phyloP scores from a whole-genome alignment of 2,329 filamentous ascomycete genomes.

The Phialophora verrucosa region DNA sequence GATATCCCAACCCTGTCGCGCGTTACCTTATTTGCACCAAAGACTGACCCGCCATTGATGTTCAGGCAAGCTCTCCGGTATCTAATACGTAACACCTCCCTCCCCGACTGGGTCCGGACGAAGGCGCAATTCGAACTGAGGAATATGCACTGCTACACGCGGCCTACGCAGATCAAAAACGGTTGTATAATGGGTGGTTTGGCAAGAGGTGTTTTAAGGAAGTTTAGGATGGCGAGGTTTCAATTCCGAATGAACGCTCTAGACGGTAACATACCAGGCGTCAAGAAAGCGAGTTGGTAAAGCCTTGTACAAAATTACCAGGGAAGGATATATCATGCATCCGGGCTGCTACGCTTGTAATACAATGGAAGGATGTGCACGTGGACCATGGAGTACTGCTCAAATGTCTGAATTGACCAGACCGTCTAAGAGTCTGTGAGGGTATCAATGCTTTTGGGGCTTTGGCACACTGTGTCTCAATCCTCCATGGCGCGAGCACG shows the following conservation, averaged over 20 bases:
- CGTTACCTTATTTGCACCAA: not conserved
- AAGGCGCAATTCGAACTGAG: constrained; percentile 91
- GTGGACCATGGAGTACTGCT: constrained; percentile 1
- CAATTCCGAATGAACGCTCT: constrained; percentile 92
- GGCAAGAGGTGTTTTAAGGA: constrained; percentile 84
- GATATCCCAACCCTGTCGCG: not conserved
- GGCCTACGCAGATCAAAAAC: constrained; percentile 91
- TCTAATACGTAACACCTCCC: constrained; percentile 88
- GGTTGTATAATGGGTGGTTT: constrained; percentile 92
- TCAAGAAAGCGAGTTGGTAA: constrained; percentile 97
- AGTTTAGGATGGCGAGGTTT: constrained; percentile 91
- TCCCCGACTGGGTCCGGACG: constrained; percentile 79
- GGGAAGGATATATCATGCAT: constrained; percentile 6
- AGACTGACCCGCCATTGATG: constrained; percentile 16
- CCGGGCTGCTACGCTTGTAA: not conserved
- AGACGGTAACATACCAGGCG: constrained; percentile 83
- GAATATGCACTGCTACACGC: constrained; percentile 95
- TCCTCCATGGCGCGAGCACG: not conserved
- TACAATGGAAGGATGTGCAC: not conserved
- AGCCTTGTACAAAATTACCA: constrained; percentile 5
- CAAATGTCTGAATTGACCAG: not conserved
- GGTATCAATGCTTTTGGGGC: not conserved
- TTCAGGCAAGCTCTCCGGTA: constrained; percentile 88
- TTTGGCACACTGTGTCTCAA: not conserved
- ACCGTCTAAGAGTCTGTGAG: not conserved